Conservation (phyloP, 2,329 filamentous ascomycete genomes). For the Phyllosticta capitalensis region DNA sequence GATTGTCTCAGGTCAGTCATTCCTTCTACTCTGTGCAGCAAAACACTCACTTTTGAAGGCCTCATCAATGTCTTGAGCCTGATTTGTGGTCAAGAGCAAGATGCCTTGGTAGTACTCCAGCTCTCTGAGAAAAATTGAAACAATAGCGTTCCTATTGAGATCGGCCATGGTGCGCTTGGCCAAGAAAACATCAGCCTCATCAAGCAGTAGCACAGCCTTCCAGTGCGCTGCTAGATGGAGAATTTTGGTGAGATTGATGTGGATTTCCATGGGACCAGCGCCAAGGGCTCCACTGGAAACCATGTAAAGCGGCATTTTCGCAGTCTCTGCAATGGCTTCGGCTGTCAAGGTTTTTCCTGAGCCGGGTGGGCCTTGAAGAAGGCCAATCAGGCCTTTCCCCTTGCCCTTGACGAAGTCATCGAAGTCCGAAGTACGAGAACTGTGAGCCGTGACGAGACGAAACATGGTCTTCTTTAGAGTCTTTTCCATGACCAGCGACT, state of each 20-base stretch:
- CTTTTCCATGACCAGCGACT: no score
- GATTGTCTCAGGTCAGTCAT: no score
- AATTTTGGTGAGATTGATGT: neutral
- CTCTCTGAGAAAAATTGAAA: neutral
- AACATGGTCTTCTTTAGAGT: no score
- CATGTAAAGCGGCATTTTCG: conserved; percentile 20
- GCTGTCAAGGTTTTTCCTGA: conserved; percentile 19
- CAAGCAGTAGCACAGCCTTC: conserved; percentile 1
- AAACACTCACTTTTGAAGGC: conserved; percentile 7
- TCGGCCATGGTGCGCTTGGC: neutral
- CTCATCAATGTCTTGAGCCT: neutral
- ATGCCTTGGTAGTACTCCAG: conserved; percentile 4
- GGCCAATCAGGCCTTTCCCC: conserved; percentile 19
- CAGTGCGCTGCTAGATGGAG: neutral
- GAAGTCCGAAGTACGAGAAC: no score
- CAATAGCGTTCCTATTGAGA: neutral
- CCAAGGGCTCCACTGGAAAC: conserved; percentile 13
- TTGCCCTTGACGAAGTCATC: conserved; percentile 18
- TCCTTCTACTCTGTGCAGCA: no score
- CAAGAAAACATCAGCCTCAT: conserved; percentile 10
- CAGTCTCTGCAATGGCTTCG: conserved; percentile 21
- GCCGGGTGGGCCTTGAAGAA: conserved; percentile 14
- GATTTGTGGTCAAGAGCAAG: conserved; percentile 6
- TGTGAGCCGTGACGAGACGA: no score
- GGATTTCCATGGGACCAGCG: neutral